Evolutionary conservation across 192 early-diverging fungal genomes (phyloP), one percentile per base, ranked within the genome.

Genomic region (Spizellomyces punctatus): DNA sequence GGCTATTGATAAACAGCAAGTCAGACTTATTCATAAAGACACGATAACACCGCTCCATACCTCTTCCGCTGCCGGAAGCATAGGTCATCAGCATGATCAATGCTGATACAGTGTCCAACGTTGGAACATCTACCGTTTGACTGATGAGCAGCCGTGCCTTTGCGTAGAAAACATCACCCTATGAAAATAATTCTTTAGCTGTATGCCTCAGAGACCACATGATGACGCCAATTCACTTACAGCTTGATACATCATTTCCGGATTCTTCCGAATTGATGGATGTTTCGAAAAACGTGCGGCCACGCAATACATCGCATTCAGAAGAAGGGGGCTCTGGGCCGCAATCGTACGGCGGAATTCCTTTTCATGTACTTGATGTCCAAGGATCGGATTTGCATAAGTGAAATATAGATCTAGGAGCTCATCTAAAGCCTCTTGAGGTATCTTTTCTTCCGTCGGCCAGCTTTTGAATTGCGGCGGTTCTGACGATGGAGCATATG

Each of bases 61-160:
- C 67, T 72, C 67, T 73, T 10, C 73, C 73, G 21, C 46, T 19
- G 16, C 73, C 73, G 4, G 69, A 10, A 17, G 73, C 67, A 44
- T 72, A 74, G n/a, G 73, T 73, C n/a, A 60, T 71, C 3, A 76
- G 50, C 73, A 76, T 58, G 42, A 76, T 58, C 6, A 76, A 46
- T 27, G 61, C 74, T 70, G 48, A 17, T 14, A 76, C 62, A 50
- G 49, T 76, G 36, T 75, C 71, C 16, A 54, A 27, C 36, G 21
- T 50, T 4, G 74, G 74, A 9, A 36, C 52, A 76, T 76, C 74
- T 12, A 77, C 58, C 10, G 22, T 41, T 41, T 61, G 17, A 17
- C 45, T 64, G 10, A 75, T 71, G 12, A 75, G 57, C 42, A 19
- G n/a, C 17, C 73, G 49, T 14, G 73, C 73, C 50, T 63, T 42